A percentile compares a stretch with the other conserved stretches of the same genome.
These are phyloP conservation scores for Linnemannia exigua DNA, from an alignment of 192 early-diverging fungal species.

Conservation along the genomic window DNA sequence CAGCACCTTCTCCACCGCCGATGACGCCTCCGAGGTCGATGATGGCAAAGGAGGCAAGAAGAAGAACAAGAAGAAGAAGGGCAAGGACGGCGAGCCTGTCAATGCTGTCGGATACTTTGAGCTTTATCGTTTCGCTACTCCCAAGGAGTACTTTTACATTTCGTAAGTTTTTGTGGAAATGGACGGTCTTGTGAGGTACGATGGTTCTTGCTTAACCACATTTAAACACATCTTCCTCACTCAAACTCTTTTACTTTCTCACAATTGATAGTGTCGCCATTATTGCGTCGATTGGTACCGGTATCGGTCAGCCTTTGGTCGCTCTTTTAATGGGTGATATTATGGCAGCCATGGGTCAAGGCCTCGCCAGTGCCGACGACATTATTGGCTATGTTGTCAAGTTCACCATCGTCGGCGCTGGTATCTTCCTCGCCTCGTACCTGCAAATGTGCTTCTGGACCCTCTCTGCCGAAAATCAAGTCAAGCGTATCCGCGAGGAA, in stretches of 20 bases:
- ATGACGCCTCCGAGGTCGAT: constrained; percentile 2
- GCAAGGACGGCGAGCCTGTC: constrained; percentile 36
- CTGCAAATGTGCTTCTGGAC: constrained; percentile 76
- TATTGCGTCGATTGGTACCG: constrained; percentile 26
- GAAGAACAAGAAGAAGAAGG: constrained; percentile 19
- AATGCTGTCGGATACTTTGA: constrained; percentile 67
- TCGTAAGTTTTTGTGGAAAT: constrained; percentile 21
- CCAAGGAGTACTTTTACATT: constrained; percentile 59
- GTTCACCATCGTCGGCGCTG: constrained; percentile 64
- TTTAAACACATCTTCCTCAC: not conserved
- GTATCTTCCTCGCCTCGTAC: constrained; percentile 69
- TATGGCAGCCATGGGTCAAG: not conserved
- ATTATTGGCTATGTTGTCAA: constrained; percentile 18
- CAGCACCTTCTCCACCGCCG: constrained; percentile 10
- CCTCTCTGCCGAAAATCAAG: constrained; percentile 68
- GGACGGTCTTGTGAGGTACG: too few relatives aligned
- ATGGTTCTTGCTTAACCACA: not conserved
- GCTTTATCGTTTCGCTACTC: constrained; percentile 80
- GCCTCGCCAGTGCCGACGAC: not conserved
- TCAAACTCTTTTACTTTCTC: not conserved
- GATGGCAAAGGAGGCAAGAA: constrained; percentile 5
- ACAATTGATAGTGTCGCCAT: constrained; percentile 27
- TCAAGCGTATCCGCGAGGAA: constrained; percentile 72
- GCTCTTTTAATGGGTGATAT: constrained; percentile 39
- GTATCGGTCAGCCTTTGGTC: constrained; percentile 47